Evolutionary conservation across 345 rosid species (phyloP).

Genomic region (Durio zibethinus): DNA sequence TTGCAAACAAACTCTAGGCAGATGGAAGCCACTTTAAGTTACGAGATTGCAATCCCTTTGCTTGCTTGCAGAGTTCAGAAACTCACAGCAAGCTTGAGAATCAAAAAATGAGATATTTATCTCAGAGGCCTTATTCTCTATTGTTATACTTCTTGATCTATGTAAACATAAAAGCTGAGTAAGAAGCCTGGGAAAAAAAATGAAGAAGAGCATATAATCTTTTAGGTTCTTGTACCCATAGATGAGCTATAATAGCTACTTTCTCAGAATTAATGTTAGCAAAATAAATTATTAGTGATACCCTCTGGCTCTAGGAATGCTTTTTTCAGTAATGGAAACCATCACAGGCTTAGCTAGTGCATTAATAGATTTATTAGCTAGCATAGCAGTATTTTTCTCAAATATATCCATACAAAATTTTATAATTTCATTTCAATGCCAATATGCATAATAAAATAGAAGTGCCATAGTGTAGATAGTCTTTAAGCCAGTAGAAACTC

Average conservation of each 20-base stretch:
- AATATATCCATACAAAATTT: background rate
- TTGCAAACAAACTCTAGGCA: slow-evolving; percentile 38
- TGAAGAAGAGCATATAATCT: slow-evolving; percentile 41
- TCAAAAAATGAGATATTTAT: slow-evolving; percentile 22
- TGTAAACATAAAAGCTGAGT: slow-evolving; percentile 37
- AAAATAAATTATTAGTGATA: slow-evolving; percentile 41
- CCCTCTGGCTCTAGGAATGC: slow-evolving; percentile 27
- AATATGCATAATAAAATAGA: background rate
- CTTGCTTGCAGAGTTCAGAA: slow-evolving; percentile 28
- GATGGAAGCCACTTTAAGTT: slow-evolving; percentile 20
- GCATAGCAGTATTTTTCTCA: background rate
- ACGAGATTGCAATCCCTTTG: slow-evolving; percentile 24
- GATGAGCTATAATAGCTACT: slow-evolving; percentile 42
- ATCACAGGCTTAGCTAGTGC: slow-evolving; percentile 24
- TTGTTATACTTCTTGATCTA: slow-evolving; percentile 37
- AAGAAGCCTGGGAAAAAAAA: slow-evolving; percentile 32
- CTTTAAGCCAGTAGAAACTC: background rate
- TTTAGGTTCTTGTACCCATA: slow-evolving; percentile 52
- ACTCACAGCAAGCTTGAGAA: slow-evolving; percentile 27
- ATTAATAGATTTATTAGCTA: slow-evolving; percentile 8
- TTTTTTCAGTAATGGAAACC: slow-evolving; percentile 21
- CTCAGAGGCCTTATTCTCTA: slow-evolving; percentile 29
- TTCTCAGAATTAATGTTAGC: slow-evolving; percentile 39
- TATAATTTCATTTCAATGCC: background rate
- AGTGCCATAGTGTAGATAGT: background rate